Percentiles rank a stretch among this genome's conserved stretches.
phyloP scores from a whole-genome alignment of 2,329 filamentous ascomycete species.

The Salinomyces thailandicus region DNA sequence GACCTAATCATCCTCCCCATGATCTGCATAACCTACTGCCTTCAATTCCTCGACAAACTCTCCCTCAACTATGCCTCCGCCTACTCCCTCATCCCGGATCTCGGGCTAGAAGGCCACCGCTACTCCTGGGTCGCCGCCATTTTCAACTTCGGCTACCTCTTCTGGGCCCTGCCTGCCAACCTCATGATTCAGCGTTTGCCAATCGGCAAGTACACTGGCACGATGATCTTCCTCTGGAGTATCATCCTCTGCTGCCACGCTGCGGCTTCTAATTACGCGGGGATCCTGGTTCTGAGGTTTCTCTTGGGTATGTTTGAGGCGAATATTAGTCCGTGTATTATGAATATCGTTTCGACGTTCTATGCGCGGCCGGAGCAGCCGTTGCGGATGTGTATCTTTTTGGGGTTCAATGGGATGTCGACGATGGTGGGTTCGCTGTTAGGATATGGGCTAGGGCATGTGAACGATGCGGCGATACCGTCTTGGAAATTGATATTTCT shows the following conservation, averaged over 20 bases:
- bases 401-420: constrained; percentile 29
- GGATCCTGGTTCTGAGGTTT: constrained; percentile 37
- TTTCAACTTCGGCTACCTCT: constrained; percentile 36
- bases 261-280: constrained; percentile 30
- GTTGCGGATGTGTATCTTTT: constrained; percentile 34
- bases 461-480: constrained; percentile 1
- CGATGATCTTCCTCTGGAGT: constrained; percentile 34
- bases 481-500: constrained; percentile 9
- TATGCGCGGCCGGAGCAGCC: constrained; percentile 6
- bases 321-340: constrained; percentile 2
- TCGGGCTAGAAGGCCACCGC: constrained; percentile 8
- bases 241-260: constrained; percentile 29
- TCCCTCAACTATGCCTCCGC: constrained; percentile 9
- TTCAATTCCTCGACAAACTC: constrained; percentile 15
- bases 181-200: constrained; percentile 27
- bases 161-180: constrained; percentile 32
- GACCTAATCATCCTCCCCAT: constrained; percentile 40
- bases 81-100: constrained; percentile 4
- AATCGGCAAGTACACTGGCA: constrained; percentile 22
- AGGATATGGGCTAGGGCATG: constrained; percentile 21
- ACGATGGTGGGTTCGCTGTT: constrained; percentile 30
- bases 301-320: constrained; percentile 43
- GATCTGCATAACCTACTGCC: constrained; percentile 37
- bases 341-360: constrained; percentile 20
- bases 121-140: constrained; percentile 25